A percentile compares a stretch with the other conserved stretches of the same genome.
Evolutionary conservation across 2,329 filamentous ascomycete genomes (phyloP).

Genomic region (Didymella lethalis): DNA sequence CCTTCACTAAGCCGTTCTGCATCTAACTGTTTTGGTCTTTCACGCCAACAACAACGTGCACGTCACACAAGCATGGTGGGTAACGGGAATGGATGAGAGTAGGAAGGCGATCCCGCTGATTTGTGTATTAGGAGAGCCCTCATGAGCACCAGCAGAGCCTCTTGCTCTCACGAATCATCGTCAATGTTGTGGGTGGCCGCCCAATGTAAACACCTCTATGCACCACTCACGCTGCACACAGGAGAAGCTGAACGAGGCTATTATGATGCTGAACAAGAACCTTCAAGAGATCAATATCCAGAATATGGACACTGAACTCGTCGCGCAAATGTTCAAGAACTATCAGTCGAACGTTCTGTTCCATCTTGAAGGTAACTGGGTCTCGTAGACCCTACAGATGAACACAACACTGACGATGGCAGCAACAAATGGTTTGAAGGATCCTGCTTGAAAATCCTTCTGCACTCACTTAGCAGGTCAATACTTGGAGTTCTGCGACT

Average conservation of each 20-base stretch:
- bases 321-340: constrained; percentile 99
- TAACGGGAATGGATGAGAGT: neutral
- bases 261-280: constrained; percentile 90
- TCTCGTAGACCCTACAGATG: neutral
- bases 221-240: constrained; percentile 51
- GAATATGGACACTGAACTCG: constrained; percentile 98
- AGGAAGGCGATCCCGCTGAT: constrained; percentile 9
- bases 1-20: constrained; percentile 29
- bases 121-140: constrained; percentile 75
- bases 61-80: constrained; percentile 41
- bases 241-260: constrained; percentile 97
- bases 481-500: neutral
- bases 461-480: neutral
- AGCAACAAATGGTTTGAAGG: constrained; percentile 86
- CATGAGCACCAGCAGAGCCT: constrained; percentile 98
- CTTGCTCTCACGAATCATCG: constrained; percentile 92
- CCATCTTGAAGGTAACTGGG: constrained; percentile 82
- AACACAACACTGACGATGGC: constrained; percentile 15
- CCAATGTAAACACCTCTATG: constrained; percentile 3
- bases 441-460: constrained; percentile 65
- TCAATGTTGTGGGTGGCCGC: constrained; percentile 81
- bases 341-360: constrained; percentile 98
- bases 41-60: constrained; percentile 35
- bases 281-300: constrained; percentile 97
- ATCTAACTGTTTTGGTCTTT: constrained; percentile 39